phyloP scores from a whole-genome alignment of 2,329 filamentous ascomycete genomes.

The Alternaria burnsii region DNA sequence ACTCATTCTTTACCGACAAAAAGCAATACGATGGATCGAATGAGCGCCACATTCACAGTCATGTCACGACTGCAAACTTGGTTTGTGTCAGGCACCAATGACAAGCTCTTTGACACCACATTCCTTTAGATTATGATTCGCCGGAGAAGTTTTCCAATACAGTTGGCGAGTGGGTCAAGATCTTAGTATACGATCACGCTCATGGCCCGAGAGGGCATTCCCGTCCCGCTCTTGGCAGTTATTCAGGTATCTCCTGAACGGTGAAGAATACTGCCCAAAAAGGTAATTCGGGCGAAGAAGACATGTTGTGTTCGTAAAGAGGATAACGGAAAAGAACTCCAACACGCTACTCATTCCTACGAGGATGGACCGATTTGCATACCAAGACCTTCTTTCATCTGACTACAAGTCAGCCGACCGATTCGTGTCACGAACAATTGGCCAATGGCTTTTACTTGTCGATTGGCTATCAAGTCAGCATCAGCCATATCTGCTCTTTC shows the following conservation, averaged over 20 bases:
- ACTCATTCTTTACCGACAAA: slow-evolving; percentile 16
- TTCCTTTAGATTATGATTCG: background rate
- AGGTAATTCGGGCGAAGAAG: background rate
- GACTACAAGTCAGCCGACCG: background rate
- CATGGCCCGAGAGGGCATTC: background rate
- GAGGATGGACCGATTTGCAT: background rate
- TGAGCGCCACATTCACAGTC: background rate
- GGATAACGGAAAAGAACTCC: background rate
- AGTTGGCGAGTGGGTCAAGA: background rate
- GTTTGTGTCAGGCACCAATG: background rate
- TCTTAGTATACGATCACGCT: background rate
- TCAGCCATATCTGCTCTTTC: background rate
- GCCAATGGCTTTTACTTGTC: background rate
- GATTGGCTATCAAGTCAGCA: background rate
- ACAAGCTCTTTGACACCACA: background rate
- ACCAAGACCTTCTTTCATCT: background rate
- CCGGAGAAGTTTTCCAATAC: background rate
- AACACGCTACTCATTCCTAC: background rate
- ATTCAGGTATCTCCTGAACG: background rate
- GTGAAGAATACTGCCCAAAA: background rate
- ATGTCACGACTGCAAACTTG: background rate
- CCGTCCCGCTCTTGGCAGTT: slow-evolving; percentile 6
- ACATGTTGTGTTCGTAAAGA: background rate
- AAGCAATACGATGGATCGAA: slow-evolving; percentile 23
- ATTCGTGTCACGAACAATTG: background rate